phyloP scores from a whole-genome alignment of 495 filamentous ascomycete genomes.

The Lichina pygmaea region DNA sequence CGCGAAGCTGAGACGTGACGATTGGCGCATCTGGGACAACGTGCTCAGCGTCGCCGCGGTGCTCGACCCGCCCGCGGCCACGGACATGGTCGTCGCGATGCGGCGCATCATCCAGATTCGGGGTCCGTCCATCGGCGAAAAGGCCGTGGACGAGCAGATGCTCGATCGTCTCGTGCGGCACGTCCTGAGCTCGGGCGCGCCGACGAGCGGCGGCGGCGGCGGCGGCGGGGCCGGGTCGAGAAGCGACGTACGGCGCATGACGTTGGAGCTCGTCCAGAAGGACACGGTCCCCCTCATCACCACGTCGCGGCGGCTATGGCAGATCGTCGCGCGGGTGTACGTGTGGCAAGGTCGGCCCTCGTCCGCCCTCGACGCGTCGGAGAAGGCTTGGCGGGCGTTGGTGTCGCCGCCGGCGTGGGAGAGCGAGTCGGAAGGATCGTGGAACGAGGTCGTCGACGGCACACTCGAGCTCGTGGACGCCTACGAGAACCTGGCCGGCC shows the following conservation, averaged over 20 bases:
- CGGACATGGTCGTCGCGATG: constrained; percentile 47
- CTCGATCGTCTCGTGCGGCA: constrained; percentile 45
- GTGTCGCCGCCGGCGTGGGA: constrained; percentile 20
- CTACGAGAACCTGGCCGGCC: constrained; percentile 34
- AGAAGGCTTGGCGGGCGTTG: constrained; percentile 62
- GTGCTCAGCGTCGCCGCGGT: constrained; percentile 63
- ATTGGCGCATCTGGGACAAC: constrained; percentile 89
- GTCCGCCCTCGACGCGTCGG: constrained; percentile 52
- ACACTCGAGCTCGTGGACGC: constrained; percentile 37
- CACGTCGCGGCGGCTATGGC: constrained; percentile 45
- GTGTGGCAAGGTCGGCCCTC: constrained; percentile 37
- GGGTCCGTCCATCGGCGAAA: constrained; percentile 38
- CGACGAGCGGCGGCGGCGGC: constrained; percentile 5
- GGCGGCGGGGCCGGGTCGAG: constrained; percentile 6
- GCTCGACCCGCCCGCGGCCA: constrained; percentile 42
- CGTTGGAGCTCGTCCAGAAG: constrained; percentile 46
- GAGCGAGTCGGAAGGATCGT: constrained; percentile 14
- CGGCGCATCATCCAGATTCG: constrained; percentile 49
- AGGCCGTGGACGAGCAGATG: constrained; percentile 47
- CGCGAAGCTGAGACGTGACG: constrained; percentile 49
- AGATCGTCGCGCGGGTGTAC: constrained; percentile 38
- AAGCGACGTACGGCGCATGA: constrained; percentile 17
- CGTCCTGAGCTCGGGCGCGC: constrained; percentile 17
- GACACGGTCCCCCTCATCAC: constrained; percentile 64
- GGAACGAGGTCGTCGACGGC: constrained; percentile 32